phyloP scores from a whole-genome alignment of 2,329 filamentous ascomycete genomes.

The Lachnellula hyalina region DNA sequence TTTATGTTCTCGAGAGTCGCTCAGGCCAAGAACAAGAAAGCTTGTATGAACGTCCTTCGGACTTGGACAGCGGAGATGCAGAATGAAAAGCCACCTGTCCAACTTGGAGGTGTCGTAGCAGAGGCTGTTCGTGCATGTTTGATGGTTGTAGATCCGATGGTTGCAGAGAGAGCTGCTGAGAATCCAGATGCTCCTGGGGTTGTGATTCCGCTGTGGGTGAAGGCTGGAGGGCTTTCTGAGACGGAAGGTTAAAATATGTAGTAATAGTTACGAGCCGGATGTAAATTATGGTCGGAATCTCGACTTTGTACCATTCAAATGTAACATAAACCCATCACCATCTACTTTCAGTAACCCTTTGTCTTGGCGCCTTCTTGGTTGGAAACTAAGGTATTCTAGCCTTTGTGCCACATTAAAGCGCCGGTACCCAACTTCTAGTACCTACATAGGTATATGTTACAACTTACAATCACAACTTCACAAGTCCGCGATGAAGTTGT shows the following conservation, averaged over 20 bases:
- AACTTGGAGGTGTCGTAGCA: constrained; percentile 40
- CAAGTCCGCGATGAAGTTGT: no score
- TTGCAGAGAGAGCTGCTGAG: constrained; percentile 14
- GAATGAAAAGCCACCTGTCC: constrained; percentile 47
- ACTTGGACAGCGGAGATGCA: constrained; percentile 55
- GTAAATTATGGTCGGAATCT: not conserved
- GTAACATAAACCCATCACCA: no score
- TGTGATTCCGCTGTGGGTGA: not conserved
- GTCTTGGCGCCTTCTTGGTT: no score
- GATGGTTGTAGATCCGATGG: constrained; percentile 44
- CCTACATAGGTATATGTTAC: no score
- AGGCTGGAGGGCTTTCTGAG: not conserved
- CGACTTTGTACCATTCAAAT: not conserved
- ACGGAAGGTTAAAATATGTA: not conserved
- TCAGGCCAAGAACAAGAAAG: constrained; percentile 36
- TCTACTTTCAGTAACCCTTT: no score
- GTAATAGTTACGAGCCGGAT: not conserved
- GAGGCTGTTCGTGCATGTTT: constrained; percentile 50
- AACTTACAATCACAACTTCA: no score
- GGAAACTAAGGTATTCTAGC: no score
- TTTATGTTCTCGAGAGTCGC: constrained; percentile 47
- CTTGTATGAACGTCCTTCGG: constrained; percentile 45
- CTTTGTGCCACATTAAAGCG: no score
- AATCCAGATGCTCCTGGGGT: constrained; percentile 11
- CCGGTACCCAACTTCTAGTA: no score